phyloP scores from a whole-genome alignment of 2,329 filamentous ascomycete species.

The Capronia epimyces region DNA sequence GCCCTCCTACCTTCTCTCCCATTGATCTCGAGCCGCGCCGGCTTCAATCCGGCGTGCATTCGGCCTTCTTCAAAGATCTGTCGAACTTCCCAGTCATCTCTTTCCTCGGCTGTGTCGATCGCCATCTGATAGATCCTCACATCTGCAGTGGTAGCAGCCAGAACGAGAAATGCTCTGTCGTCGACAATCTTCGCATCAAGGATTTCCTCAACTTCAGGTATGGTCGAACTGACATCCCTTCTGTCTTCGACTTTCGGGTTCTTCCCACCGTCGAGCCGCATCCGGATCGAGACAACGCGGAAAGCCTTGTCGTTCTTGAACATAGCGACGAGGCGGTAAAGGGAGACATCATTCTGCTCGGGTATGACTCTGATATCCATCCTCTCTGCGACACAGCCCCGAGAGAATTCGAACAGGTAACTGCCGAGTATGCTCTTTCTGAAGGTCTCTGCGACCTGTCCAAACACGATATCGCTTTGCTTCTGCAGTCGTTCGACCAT shows the following conservation, averaged over 20 bases:
- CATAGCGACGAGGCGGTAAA: conserved; percentile 12
- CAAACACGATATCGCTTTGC: conserved; percentile 59
- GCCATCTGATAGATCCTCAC: conserved; percentile 10
- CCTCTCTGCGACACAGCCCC: not conserved
- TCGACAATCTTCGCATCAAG: conserved; percentile 65
- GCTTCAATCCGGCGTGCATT: conserved; percentile 40
- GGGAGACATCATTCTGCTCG: conserved; percentile 10
- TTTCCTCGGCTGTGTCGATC: conserved; percentile 8
- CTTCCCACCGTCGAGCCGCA: conserved; percentile 14
- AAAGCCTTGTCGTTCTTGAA: conserved; percentile 4
- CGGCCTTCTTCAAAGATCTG: conserved; percentile 45
- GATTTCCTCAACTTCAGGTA: conserved; percentile 39
- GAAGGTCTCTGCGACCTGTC: conserved; percentile 64
- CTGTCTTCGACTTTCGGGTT: conserved; percentile 4
- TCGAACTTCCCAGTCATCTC: conserved; percentile 34
- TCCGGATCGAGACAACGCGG: conserved; percentile 1
- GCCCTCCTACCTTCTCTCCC: conserved; percentile 50
- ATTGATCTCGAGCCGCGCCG: conserved; percentile 50
- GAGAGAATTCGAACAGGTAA: conserved; percentile 17
- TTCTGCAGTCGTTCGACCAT: conserved; percentile 54
- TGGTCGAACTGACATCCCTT: not conserved
- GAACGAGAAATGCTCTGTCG: conserved; percentile 55
- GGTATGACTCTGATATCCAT: conserved; percentile 18
- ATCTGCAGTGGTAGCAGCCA: conserved; percentile 42
- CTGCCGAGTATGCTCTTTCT: conserved; percentile 60